Evolutionary conservation across 1,139 yeast species (phyloP).

Genomic region (Sugiyamaella pinicola): DNA sequence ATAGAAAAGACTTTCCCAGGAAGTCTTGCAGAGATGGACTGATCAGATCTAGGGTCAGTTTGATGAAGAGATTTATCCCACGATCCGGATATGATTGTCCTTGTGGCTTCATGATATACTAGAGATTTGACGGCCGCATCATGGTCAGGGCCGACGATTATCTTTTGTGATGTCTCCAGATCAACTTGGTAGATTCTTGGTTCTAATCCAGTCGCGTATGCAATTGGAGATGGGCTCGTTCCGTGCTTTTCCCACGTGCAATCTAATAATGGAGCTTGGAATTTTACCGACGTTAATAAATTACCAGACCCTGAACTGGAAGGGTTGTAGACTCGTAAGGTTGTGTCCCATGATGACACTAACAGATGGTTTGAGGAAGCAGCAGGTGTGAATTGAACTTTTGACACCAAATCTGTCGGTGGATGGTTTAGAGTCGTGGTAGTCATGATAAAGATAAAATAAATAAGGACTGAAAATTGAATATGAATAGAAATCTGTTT

Average conservation of each 20-base stretch:
- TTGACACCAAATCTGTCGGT: conserved; percentile 40
- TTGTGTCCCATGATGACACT: conserved; percentile 45
- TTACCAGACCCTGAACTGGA: conserved; percentile 21
- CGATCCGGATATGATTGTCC: conserved; percentile 53
- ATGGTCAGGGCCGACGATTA: conserved; percentile 40
- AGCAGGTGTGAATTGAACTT: conserved; percentile 36
- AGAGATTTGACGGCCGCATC: conserved; percentile 41
- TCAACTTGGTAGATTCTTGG: conserved; percentile 36
- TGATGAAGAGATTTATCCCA: conserved; percentile 56
- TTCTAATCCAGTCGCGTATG: conserved; percentile 38
- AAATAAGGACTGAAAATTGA: not conserved
- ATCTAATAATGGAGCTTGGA: conserved; percentile 40
- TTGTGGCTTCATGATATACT: conserved; percentile 34
- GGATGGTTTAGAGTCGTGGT: conserved; percentile 27
- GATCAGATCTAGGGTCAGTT: conserved; percentile 40
- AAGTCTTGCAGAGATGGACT: conserved; percentile 33
- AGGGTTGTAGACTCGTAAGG: conserved; percentile 38
- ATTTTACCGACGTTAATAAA: conserved; percentile 27
- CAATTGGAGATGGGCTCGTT: conserved; percentile 21
- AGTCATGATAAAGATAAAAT: conserved; percentile 2
- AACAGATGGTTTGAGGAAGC: conserved; percentile 34
- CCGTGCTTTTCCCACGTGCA: conserved; percentile 38
- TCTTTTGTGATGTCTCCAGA: conserved; percentile 32
- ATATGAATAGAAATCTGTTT: not conserved
- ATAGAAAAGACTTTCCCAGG: conserved; percentile 64